Base-by-base conservation (phyloP, 495 filamentous ascomycete species). In the Mycothermus thermophilus region DNA sequence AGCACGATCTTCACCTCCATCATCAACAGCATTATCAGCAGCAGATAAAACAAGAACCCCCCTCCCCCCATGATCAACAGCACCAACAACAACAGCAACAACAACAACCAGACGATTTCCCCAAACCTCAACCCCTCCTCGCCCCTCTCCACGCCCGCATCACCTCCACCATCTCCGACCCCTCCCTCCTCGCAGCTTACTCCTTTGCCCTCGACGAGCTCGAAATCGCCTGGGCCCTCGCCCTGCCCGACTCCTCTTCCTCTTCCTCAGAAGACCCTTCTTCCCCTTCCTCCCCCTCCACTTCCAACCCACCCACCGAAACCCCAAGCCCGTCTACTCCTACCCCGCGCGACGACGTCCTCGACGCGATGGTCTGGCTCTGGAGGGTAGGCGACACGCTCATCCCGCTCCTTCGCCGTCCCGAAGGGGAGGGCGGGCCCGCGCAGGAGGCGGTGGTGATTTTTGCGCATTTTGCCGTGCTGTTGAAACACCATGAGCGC, bases 361-460 rank as follows among this genome's bases (percentile, higher is more conserved):
- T 54, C 6, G 55, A 55, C 20, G 48, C 52, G 8, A 57, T 59
- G 48, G 41, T 59, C n/a, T 58, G 55, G 55, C 40, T 57, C 29
- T 57, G 52, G 51, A 37, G 31, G 25, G 49, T 59, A 8, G 46
- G 46, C 11, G 51, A 57, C 40, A 45, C 45, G n/a, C 29, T 59
- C 4, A 40, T 59, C 8, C 55, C 54, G 14, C 39, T 59, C 18
- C 38, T 59, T n/a, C n/a, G n/a, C n/a, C n/a, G n/a, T n/a, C n/a
- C n/a, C n/a, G n/a, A n/a, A n/a, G n/a, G n/a, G n/a, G n/a, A n/a
- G n/a, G n/a, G n/a, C n/a, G n/a, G n/a, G n/a, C n/a, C n/a, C n/a
- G n/a, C n/a, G 4, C 55, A 53, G 31, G 51, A 55, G 40, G 55
- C 54, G 8, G 55, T 57, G 6, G 49, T 48, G 6, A 55, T 59